Base-by-base conservation (phyloP, 2,329 filamentous ascomycete genomes). In the Talaromyces amestolkiae region DNA sequence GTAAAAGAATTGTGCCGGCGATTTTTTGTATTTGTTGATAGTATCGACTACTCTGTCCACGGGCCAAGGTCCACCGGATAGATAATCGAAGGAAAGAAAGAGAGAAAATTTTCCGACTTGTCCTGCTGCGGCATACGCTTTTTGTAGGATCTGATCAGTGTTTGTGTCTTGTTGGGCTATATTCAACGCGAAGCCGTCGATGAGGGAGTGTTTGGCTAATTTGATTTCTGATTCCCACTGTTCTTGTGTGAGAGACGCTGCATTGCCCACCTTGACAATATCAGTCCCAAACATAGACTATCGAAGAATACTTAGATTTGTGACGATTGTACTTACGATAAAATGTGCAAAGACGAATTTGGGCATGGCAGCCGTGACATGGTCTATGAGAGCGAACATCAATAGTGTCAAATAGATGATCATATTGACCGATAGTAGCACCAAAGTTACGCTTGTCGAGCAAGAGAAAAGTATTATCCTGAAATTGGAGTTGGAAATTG, bases 171-270 rank as follows among this genome's bases (percentile, higher is more conserved):
- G 68, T 37, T 70, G 70, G 4, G 72, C 77, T 35, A 78, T 75
- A 66, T 78, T 80, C 19, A 81, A 72, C 6, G 74, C 79, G 68
- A 81, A 81, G 37, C 72, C 79, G 67, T 81, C 78, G 63, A 81
- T 78, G 17, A 74, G 68, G 2, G 78, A 73, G 3, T 69, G 71
- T 67, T 79, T 70, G 6, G 79, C 79, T 5, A 74, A 65, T 1
- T 41, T 53, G 7, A 81, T 79, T 66, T 81, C 76, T 35, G 61
- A 58, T 22, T 67, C 58, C 47, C 62, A 64, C 39, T 67, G 61
- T 24, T 64, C 62, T 45, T 61, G 61, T 19, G 65, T 67, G 3
- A 63, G 49, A 33, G 31, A 24, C 3, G 47, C 63, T n/a, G 68
- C 66, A 61, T 74, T 75, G n/a, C 71, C 71, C n/a, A 74, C 68